These are phyloP conservation scores for Colletotrichum shisoi DNA, from an alignment of 2,329 filamentous ascomycete species.

Conservation along the genomic window DNA sequence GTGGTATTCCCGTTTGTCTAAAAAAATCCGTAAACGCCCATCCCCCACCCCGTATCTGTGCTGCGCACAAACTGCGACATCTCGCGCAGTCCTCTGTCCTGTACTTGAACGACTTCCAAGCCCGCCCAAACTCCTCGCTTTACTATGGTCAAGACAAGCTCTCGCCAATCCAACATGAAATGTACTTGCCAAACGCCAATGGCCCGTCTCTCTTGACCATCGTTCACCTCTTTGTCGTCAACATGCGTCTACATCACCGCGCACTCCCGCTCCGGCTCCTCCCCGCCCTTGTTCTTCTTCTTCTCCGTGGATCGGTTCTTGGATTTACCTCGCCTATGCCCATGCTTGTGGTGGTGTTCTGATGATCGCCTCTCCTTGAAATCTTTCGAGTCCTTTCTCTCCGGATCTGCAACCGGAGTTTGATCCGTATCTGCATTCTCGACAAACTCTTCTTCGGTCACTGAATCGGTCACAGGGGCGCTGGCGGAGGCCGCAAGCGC, in stretches of 20 bases:
- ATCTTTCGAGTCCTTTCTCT: conserved; percentile 40
- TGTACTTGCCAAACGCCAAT: neutral
- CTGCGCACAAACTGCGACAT: neutral
- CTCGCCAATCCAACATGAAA: conserved; percentile 20
- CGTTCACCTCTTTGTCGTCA: neutral
- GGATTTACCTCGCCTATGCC: conserved; percentile 50
- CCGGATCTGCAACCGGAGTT: conserved; percentile 19
- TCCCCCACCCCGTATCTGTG: neutral
- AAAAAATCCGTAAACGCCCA: conserved; percentile 24
- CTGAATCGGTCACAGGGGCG: conserved; percentile 32
- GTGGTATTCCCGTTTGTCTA: conserved; percentile 28
- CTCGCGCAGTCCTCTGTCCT: conserved; percentile 1
- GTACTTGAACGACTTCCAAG: conserved; percentile 14
- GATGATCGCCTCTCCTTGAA: conserved; percentile 30
- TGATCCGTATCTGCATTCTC: conserved; percentile 35
- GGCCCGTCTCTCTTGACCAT: neutral
- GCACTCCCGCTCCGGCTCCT: conserved; percentile 57
- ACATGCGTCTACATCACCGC: conserved; percentile 53
- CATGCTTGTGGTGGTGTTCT: conserved; percentile 46
- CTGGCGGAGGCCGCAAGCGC: conserved; percentile 34
- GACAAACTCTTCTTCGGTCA: conserved; percentile 37
- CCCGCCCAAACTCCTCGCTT: conserved; percentile 36
- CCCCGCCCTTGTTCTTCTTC: conserved; percentile 46
- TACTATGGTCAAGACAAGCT: conserved; percentile 16
- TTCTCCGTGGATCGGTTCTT: conserved; percentile 51